Evolutionary conservation across 306 rosid species (phyloP).

Genomic region (Acacia confusa): DNA sequence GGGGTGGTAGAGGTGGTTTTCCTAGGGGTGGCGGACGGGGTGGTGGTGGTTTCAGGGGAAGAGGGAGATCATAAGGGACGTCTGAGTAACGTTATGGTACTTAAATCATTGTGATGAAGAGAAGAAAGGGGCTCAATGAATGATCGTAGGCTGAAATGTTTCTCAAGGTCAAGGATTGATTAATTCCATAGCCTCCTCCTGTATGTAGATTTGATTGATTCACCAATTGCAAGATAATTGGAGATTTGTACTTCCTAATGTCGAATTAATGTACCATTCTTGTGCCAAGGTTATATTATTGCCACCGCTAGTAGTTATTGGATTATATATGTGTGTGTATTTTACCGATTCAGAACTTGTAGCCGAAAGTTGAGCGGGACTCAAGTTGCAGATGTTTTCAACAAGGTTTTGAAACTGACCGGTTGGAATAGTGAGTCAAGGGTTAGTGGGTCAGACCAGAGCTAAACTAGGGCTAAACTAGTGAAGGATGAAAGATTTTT

Average conservation of each 20-base stretch:
- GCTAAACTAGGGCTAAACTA: too few relatives aligned
- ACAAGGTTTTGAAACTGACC: too few relatives aligned
- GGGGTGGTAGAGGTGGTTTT: neutral
- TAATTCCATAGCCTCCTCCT: neutral
- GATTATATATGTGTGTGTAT: too few relatives aligned
- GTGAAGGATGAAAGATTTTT: too few relatives aligned
- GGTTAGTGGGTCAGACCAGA: too few relatives aligned
- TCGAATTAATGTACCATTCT: neutral
- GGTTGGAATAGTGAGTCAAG: too few relatives aligned
- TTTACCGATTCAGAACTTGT: neutral
- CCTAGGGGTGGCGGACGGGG: neutral
- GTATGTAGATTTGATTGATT: neutral
- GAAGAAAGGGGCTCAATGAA: neutral
- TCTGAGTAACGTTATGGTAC: neutral
- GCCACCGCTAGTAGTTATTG: neutral
- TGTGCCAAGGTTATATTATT: neutral
- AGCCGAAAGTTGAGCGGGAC: neutral
- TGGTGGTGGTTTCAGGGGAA: neutral
- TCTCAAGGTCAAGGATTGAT: constrained; percentile 7
- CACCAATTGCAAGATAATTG: neutral
- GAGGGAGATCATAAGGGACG: neutral
- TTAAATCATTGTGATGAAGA: neutral
- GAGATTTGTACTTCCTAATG: neutral
- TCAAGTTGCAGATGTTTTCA: neutral
- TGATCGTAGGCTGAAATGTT: constrained; percentile 3